Conservation (phyloP, 305 asterid genomes). For the Euphrasia arctica region DNA sequence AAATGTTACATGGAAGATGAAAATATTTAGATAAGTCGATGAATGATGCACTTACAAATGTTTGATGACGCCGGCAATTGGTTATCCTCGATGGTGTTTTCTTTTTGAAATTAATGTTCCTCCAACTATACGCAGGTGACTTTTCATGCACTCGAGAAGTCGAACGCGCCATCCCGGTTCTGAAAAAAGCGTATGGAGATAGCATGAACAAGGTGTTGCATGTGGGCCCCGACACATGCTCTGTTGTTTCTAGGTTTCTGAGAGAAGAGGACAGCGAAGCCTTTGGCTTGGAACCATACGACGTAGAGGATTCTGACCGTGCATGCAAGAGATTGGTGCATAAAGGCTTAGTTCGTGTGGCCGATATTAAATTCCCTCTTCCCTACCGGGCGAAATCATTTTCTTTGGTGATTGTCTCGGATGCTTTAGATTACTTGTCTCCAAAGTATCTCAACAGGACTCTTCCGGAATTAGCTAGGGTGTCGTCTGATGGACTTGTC, state of each 20-base stretch:
- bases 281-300: constrained; percentile 89
- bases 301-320: constrained; percentile 62
- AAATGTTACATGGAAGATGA: background rate
- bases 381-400: constrained; percentile 78
- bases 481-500: constrained; percentile 66
- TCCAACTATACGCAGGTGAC: constrained; percentile 47
- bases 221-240: constrained; percentile 83
- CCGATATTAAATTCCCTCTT: constrained; percentile 77
- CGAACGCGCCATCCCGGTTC: constrained; percentile 54
- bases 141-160: constrained; percentile 65
- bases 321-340: constrained; percentile 65
- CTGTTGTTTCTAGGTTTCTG: constrained; percentile 53
- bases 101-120: background rate
- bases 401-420: constrained; percentile 73
- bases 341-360: constrained; percentile 74
- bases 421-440: constrained; percentile 82
- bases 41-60: no score
- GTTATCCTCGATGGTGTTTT: background rate
- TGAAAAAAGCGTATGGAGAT: constrained; percentile 69
- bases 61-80: no score
- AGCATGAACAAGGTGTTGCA: constrained; percentile 79
- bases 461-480: constrained; percentile 75
- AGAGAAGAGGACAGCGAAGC: constrained; percentile 66
- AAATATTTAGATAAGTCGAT: no score
- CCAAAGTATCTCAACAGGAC: constrained; percentile 75